A percentile compares a stretch with the other conserved stretches of the same genome.
Conservation (phyloP, 2,329 filamentous ascomycete species). For the Trichoderma sp. region DNA sequence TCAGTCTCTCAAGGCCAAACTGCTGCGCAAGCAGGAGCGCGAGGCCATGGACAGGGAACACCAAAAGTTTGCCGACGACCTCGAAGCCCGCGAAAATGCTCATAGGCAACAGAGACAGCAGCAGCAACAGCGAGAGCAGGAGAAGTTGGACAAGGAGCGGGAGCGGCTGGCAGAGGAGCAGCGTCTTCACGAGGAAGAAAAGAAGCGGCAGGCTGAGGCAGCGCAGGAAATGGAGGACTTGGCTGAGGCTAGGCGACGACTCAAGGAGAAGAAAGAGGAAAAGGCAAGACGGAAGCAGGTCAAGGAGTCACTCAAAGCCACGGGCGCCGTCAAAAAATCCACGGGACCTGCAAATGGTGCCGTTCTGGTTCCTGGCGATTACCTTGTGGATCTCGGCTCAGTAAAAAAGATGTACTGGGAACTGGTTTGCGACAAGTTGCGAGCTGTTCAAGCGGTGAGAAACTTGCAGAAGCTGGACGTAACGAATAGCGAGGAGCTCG, state of each 20-base stretch:
- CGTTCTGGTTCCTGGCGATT: slow-evolving; percentile 38
- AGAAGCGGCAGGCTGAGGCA: slow-evolving; percentile 34
- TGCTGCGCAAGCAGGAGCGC: slow-evolving; percentile 67
- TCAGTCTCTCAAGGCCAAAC: slow-evolving; percentile 65
- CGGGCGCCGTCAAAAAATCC: slow-evolving; percentile 22
- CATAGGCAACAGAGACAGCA: slow-evolving; percentile 57
- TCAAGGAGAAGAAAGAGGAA: slow-evolving; percentile 42
- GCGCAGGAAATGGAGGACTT: slow-evolving; percentile 40
- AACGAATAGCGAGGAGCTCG: slow-evolving; percentile 27
- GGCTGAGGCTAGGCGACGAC: slow-evolving; percentile 36
- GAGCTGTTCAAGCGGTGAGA: slow-evolving; percentile 38
- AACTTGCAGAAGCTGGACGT: slow-evolving; percentile 30
- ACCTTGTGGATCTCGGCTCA: slow-evolving; percentile 30
- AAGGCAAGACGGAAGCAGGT: slow-evolving; percentile 38
- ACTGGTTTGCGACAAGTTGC: slow-evolving; percentile 41
- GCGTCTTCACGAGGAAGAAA: slow-evolving; percentile 39
- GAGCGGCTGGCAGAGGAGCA: slow-evolving; percentile 37
- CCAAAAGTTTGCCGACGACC: slow-evolving; percentile 77
- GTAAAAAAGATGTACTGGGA: slow-evolving; percentile 39
- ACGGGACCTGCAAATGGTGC: slow-evolving; percentile 34
- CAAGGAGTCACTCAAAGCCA: slow-evolving; percentile 34
- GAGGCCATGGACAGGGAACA: slow-evolving; percentile 71
- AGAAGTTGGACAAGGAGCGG: slow-evolving; percentile 38
- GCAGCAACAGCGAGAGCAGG: slow-evolving; percentile 36
- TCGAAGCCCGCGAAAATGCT: slow-evolving; percentile 73